Percentiles rank a stretch among this genome's conserved stretches.
Conservation (phyloP, 1,284 basidiomycete genomes). For the Tremellales sp. region DNA sequence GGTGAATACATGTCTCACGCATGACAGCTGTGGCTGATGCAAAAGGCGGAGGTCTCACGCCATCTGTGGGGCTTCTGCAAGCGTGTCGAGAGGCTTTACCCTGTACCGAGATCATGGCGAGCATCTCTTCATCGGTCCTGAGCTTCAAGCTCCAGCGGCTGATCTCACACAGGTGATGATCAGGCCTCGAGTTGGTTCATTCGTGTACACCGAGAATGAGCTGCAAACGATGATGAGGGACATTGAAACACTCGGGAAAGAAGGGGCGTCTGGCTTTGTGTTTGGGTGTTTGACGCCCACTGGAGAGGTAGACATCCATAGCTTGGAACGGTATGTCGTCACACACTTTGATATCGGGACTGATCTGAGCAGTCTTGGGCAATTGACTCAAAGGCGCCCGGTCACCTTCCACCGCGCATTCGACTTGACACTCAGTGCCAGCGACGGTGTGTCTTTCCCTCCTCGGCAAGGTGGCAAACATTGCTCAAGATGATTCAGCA, state of each 20-base stretch:
- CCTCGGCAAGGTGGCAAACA: too few species aligned
- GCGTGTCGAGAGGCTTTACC: slow-evolving; percentile 54
- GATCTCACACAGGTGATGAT: slow-evolving; percentile 63
- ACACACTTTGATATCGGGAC: not conserved
- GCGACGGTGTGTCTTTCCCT: slow-evolving; percentile 9
- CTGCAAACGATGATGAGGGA: slow-evolving; percentile 68
- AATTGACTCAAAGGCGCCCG: slow-evolving; percentile 39
- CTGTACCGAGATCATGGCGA: slow-evolving; percentile 63
- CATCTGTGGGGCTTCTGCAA: slow-evolving; percentile 64
- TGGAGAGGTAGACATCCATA: slow-evolving; percentile 51
- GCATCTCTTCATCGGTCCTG: slow-evolving; percentile 1
- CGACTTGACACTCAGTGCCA: slow-evolving; percentile 62
- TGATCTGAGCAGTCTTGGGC: too few species aligned
- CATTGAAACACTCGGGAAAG: slow-evolving; percentile 51
- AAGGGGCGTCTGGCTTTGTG: slow-evolving; percentile 63
- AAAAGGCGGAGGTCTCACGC: slow-evolving; percentile 65
- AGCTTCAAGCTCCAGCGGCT: slow-evolving; percentile 1
- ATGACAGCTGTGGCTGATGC: not conserved
- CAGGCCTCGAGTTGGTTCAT: slow-evolving; percentile 70
- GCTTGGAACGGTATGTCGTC: not conserved
- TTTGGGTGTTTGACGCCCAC: slow-evolving; percentile 61
- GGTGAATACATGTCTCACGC: slow-evolving; percentile 39
- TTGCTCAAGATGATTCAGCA: too few species aligned
- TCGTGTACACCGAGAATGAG: slow-evolving; percentile 64
- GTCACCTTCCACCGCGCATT: slow-evolving; percentile 80